phyloP scores from a whole-genome alignment of 495 filamentous ascomycete genomes.

The Pyrenula aspistea region DNA sequence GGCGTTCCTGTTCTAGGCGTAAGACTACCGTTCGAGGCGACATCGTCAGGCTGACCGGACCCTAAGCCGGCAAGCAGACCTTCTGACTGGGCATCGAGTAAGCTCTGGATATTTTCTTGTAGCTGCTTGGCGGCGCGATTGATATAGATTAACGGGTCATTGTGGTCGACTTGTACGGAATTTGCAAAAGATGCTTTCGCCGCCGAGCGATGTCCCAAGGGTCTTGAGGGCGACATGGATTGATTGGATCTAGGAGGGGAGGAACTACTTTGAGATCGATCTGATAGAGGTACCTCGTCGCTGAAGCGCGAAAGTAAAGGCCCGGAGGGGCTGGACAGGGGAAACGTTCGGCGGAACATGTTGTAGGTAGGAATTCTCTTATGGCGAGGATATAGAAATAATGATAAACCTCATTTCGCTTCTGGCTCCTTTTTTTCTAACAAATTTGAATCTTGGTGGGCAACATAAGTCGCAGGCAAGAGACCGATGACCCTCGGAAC shows the following conservation, averaged over 20 bases:
- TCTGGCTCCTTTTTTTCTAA: too few relatives aligned
- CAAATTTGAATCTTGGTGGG: too few relatives aligned
- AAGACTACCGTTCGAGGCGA: slow-evolving; percentile 33
- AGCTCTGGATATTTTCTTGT: slow-evolving; percentile 61
- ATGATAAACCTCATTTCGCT: too few relatives aligned
- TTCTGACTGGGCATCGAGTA: slow-evolving; percentile 77
- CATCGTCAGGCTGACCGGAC: slow-evolving; percentile 19
- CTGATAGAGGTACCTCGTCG: not conserved
- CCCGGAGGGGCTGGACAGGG: not conserved
- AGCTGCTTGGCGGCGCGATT: slow-evolving; percentile 40
- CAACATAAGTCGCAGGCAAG: too few relatives aligned
- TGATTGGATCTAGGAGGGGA: not conserved
- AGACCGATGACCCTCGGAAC: too few relatives aligned
- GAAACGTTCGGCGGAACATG: not conserved
- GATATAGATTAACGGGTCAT: slow-evolving; percentile 27
- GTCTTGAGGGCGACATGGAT: not conserved
- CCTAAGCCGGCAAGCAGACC: slow-evolving; percentile 49
- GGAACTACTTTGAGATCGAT: not conserved
- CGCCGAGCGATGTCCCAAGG: not conserved
- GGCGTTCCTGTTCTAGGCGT: slow-evolving; percentile 25
- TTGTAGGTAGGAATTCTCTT: too few relatives aligned
- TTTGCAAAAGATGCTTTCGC: not conserved
- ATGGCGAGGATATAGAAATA: too few relatives aligned
- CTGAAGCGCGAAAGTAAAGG: not conserved
- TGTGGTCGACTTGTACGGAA: not conserved